These are phyloP conservation scores for Endoconidiophora laricicola DNA, from an alignment of 2,329 filamentous ascomycete genomes.

Conservation along the genomic window DNA sequence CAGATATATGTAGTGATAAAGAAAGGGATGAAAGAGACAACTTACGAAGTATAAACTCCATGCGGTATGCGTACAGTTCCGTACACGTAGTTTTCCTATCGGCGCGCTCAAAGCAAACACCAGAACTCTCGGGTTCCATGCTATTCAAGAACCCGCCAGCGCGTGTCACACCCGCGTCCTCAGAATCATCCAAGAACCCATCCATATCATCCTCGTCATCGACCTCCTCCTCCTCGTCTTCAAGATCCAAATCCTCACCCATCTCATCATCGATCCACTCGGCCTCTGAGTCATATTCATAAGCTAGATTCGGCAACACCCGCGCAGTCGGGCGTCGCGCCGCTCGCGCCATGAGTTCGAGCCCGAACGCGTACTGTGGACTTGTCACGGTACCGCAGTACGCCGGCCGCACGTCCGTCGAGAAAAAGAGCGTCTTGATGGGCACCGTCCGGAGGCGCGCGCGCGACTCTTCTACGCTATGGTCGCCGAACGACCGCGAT, in stretches of 20 bases:
- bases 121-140: slow-evolving; percentile 60
- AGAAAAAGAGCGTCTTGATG: slow-evolving; percentile 46
- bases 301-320: slow-evolving; percentile 45
- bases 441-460: slow-evolving; percentile 35
- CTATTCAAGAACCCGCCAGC: slow-evolving; percentile 44
- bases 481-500: slow-evolving; percentile 13
- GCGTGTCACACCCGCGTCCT: slow-evolving; percentile 42
- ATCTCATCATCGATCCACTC: slow-evolving; percentile 64
- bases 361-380: slow-evolving; percentile 29
- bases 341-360: slow-evolving; percentile 30
- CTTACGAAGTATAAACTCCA: slow-evolving; percentile 60
- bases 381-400: slow-evolving; percentile 61
- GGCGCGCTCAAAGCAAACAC: slow-evolving; percentile 65
- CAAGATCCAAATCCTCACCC: slow-evolving; percentile 53
- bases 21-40: slow-evolving; percentile 10
- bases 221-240: slow-evolving; percentile 50
- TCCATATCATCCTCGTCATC: slow-evolving; percentile 77
- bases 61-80: slow-evolving; percentile 42
- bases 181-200: slow-evolving; percentile 76
- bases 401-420: slow-evolving; percentile 47
- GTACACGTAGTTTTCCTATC: slow-evolving; percentile 29
- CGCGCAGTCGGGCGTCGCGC: slow-evolving; percentile 37
- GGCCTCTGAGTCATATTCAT: slow-evolving; percentile 74
- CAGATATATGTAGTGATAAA: background rate
- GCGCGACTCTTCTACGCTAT: slow-evolving; percentile 23